These are phyloP conservation scores for Citrus inodora DNA, from an alignment of 345 rosid genomes.

Conservation along the genomic window DNA sequence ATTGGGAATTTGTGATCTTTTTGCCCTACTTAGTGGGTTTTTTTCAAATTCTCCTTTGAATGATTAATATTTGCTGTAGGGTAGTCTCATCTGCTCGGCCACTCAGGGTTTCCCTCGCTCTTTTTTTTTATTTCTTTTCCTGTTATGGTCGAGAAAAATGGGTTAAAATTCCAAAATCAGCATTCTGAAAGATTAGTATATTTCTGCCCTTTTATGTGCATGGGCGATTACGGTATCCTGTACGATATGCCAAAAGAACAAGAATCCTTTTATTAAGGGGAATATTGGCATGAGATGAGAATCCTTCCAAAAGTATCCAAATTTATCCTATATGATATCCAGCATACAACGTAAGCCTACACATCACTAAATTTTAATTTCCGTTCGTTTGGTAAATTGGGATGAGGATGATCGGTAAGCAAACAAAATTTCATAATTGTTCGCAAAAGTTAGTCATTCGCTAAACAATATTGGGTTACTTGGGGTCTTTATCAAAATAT, in stretches of 20 bases:
- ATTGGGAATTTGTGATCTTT: neutral
- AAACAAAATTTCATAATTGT: neutral
- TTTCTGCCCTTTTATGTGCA: neutral
- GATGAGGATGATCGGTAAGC: no score
- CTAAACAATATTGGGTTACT: neutral
- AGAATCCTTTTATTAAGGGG: neutral
- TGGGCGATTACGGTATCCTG: conserved; percentile 6
- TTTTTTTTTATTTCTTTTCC: neutral
- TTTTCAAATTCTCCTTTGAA: neutral
- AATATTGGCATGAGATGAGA: neutral
- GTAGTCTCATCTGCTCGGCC: neutral
- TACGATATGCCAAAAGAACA: conserved; percentile 7
- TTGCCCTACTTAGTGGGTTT: neutral
- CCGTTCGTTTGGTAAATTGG: neutral
- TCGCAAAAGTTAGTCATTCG: neutral
- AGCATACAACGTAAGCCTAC: neutral
- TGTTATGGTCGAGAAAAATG: neutral
- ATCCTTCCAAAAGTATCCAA: neutral
- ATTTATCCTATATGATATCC: neutral
- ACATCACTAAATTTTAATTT: neutral
- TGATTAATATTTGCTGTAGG: conserved; percentile 12
- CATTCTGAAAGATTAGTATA: neutral
- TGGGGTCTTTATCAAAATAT: neutral
- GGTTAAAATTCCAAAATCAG: conserved; percentile 2
- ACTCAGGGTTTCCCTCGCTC: no score